Conservation (phyloP, 305 asterid species). For the Fraxinus baroniana region DNA sequence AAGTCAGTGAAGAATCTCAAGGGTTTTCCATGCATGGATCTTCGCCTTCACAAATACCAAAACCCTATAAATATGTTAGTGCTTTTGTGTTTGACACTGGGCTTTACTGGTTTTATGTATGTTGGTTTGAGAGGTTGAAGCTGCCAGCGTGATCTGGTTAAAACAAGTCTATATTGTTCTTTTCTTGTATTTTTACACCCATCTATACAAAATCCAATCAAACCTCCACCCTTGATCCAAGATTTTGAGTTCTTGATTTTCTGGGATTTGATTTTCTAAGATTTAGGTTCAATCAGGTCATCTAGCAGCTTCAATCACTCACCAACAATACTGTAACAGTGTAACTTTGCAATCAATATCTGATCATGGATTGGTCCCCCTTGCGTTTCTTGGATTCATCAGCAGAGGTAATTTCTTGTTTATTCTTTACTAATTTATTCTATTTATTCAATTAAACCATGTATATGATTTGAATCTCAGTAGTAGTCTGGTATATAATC, state of each 20-base stretch:
- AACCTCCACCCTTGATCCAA: neutral
- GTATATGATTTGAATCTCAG: neutral
- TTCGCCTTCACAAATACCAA: neutral
- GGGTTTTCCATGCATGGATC: conserved; percentile 10
- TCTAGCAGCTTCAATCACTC: conserved; percentile 55
- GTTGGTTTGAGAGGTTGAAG: conserved; percentile 63
- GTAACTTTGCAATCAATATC: neutral
- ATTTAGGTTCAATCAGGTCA: conserved; percentile 36
- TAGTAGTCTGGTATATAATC: neutral
- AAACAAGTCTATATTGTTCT: neutral
- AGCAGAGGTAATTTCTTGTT: neutral
- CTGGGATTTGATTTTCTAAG: conserved; percentile 5
- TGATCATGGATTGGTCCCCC: neutral
- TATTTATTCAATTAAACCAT: neutral
- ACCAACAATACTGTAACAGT: conserved; percentile 23
- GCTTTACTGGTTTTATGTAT: conserved; percentile 6
- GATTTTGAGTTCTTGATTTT: neutral
- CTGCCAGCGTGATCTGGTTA: conserved; percentile 69
- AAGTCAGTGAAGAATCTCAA: neutral
- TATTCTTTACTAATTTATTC: neutral
- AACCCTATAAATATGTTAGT: neutral
- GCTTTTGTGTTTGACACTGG: neutral
- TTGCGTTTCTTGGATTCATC: neutral
- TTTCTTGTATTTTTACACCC: neutral
- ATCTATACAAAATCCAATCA: neutral